phyloP scores from a whole-genome alignment of 164 flowering plant genomes.

The Liquidambar formosana region DNA sequence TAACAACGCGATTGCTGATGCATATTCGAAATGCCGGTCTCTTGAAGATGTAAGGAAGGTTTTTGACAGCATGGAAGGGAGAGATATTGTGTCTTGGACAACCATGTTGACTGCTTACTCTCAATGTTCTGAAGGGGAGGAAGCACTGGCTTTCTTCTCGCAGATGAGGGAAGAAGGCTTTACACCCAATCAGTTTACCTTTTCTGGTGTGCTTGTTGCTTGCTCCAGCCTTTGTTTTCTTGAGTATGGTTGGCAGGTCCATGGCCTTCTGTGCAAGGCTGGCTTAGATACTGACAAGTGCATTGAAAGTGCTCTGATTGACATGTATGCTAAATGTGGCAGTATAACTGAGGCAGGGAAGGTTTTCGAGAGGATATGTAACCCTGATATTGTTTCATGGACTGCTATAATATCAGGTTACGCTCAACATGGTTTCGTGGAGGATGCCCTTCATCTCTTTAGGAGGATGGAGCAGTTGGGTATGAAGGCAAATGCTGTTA shows the following conservation, averaged over 20 bases:
- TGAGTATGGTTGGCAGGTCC: conserved; percentile 55
- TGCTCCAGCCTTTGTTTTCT: conserved; percentile 55
- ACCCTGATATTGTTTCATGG: conserved; percentile 62
- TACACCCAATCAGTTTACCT: conserved; percentile 54
- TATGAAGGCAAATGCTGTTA: conserved; percentile 42
- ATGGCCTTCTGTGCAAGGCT: conserved; percentile 41
- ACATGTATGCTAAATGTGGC: conserved; percentile 73
- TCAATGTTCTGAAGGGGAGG: conserved; percentile 36
- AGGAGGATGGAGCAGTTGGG: conserved; percentile 42
- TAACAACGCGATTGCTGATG: conserved; percentile 55
- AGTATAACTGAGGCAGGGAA: conserved; percentile 38
- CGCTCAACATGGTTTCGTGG: conserved; percentile 57
- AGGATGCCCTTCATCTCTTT: conserved; percentile 46
- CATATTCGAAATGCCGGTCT: conserved; percentile 61
- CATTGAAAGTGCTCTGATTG: conserved; percentile 56
- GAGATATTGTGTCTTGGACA: conserved; percentile 66
- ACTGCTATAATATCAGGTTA: conserved; percentile 60
- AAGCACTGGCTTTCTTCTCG: conserved; percentile 43
- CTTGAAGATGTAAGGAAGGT: conserved; percentile 50
- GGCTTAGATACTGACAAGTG: conserved; percentile 39
- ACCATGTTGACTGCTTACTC: conserved; percentile 54
- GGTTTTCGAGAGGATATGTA: conserved; percentile 35
- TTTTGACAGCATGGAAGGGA: conserved; percentile 49
- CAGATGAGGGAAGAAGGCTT: conserved; percentile 50
- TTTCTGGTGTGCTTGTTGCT: conserved; percentile 44